Evolutionary conservation across 352 stramenopile species (phyloP), one percentile per base, ranked within the genome.

Genomic region (Peronosclerospora sorghi): DNA sequence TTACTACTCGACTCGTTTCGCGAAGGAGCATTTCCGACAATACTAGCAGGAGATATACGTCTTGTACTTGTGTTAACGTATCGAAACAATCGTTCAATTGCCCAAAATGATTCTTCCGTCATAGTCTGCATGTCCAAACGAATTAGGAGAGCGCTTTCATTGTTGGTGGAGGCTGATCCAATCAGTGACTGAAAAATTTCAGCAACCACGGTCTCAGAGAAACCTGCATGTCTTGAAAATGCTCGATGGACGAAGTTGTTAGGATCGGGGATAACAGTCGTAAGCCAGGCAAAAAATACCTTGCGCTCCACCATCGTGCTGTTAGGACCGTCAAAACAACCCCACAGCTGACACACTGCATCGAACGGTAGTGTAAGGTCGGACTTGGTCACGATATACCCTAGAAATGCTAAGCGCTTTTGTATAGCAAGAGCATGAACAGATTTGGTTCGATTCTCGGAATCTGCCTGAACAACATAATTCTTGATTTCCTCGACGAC

Each of bases 211-310:
- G 51, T 24, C 42, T 63, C 64, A 17, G 67, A 59, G 57, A 89
- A 74, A 1, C 74, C 77, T 9, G 61, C 78, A 24, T 83, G 79
- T 1, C 54, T 60, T 0, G 73, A 67, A 43, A 82, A 83, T 0
- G 69, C 68, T 36, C 71, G 68, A 30, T 87, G 72, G 5, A 86
- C 62, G 15, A 84, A 83, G 42, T 86, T 82, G 30, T 66, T 72
- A 5, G 74, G 67, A 44, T 86, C 71, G 0, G 76, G 69, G 13
- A 90, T 62, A 15, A 89, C 65, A 13, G 44, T 56, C 8, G 57
- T 61, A 34, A 93, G 64, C 80, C 80, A 93, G 20, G 69, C 51
- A 56, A 86, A 93, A 42, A 89, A 90, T 8, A 76, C 53, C 10
- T 84, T 51, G 5, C 48, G 51, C 37, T 69, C 66, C 41, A 68